Evolutionary conservation across 805 yeast genomes (phyloP), one percentile per base, ranked within the genome.

Genomic region (Wickerhamomyces canadensis): DNA sequence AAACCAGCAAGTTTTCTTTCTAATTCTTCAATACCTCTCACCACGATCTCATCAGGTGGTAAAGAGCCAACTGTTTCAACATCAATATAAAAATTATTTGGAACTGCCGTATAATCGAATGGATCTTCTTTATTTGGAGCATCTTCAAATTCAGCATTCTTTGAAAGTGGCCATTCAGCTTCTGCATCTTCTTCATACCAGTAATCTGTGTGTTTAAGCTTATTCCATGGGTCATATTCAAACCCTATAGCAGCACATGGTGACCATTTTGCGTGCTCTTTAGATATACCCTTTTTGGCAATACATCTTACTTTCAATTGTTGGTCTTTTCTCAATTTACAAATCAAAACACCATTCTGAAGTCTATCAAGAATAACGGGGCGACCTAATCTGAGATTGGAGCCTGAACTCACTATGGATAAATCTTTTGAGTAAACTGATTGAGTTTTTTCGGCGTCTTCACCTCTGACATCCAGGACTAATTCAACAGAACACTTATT

Each of bases 181-280:
- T 77, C 86, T 24, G 85, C 83, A 56, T 79, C 84, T 44, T 80
- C 91, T 64, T 93, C 98, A 59, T 83, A 86, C 99, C 99, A 93
- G 57, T 76, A 85, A 52, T 88, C 96, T 0, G 98, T 93, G 60
- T 93, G 98, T 57, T 84, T 82, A 53, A 93, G 72, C 64, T 91
- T 93, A 64, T 93, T 93, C 94, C 96, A 91, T n/a, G 99, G 98
- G 55, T 91, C 98, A 57, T 91, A 91, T 61, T 91, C 98, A 54
- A 91, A 91, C 15, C 95, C 97, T 38, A 91, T 76, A 17, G 98
- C 98, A 0, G 97, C 75, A 48, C 95, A 84, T 11, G 98, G 97
- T 6, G 93, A 81, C 99, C 99, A 93, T 57, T 93, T 93, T 34
- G 98, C 96, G 58, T 93, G 99, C 60, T 93, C 99, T 60, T 89